phyloP scores from a whole-genome alignment of 2,329 filamentous ascomycete genomes.

The Phyllosticta citribraziliensis region DNA sequence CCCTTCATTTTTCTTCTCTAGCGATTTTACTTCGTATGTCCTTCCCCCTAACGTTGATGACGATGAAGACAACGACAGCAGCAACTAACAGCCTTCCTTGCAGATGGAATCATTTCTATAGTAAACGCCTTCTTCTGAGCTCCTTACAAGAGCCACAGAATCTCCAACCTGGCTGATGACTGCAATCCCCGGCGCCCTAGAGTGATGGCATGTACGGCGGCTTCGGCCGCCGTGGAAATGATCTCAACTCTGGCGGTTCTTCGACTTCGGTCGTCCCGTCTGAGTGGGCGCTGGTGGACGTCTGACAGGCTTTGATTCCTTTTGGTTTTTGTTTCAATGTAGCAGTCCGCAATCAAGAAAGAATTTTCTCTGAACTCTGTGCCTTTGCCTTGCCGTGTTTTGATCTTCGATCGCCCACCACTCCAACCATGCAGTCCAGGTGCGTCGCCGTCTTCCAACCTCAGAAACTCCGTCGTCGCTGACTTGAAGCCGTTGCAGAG shows the following conservation, averaged over 20 bases:
- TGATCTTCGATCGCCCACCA: background rate
- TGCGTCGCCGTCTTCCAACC: no score
- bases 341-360: background rate
- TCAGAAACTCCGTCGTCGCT: no score
- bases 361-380: background rate
- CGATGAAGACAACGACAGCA: no score
- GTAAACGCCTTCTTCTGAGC: constrained; percentile 87
- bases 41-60: background rate
- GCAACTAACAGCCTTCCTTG: background rate
- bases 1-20: background rate
- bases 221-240: constrained; percentile 89
- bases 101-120: constrained; percentile 91
- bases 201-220: constrained; percentile 62
- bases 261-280: constrained; percentile 66
- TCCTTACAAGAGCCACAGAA: constrained; percentile 87
- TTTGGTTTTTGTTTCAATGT: background rate
- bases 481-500: no score
- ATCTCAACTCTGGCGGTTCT: constrained; percentile 70
- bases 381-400: background rate
- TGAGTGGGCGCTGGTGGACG: constrained; percentile 73
- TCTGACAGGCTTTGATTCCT: constrained; percentile 62
- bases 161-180: constrained; percentile 87
- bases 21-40: background rate
- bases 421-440: no score
- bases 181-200: constrained; percentile 71